Evolutionary conservation across 441 rosid genomes (phyloP).

Genomic region (Pelargonium australe): DNA sequence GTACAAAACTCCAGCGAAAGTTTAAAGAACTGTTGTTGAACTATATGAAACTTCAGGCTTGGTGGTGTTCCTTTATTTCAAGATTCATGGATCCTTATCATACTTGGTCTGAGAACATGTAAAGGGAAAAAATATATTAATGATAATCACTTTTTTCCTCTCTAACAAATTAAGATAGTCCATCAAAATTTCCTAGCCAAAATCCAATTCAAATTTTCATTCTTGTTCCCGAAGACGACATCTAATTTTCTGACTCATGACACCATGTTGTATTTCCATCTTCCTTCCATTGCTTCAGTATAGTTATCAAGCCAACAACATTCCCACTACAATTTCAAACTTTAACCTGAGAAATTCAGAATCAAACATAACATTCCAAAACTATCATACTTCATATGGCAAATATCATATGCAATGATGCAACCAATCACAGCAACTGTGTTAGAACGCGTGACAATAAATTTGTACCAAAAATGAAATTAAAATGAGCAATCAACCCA

Average conservation of each 20-base stretch:
- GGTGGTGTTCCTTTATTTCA: conserved; percentile 8
- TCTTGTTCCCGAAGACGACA: not conserved
- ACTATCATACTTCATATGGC: not conserved
- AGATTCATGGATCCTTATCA: not conserved
- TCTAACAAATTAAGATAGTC: not conserved
- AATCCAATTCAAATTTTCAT: not conserved
- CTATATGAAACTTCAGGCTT: not conserved
- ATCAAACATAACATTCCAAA: not conserved
- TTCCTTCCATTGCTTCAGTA: not conserved
- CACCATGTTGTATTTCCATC: conserved; percentile 1
- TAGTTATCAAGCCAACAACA: not conserved
- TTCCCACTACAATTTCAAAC: not conserved
- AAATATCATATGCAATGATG: not conserved
- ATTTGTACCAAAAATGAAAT: not conserved
- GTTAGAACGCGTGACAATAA: not conserved
- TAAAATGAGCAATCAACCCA: not conserved
- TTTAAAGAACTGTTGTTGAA: not conserved
- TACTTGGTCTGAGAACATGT: conserved; percentile 2
- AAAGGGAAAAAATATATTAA: not conserved
- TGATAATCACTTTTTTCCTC: not conserved
- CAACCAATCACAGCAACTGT: not conserved
- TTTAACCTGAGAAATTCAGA: conserved; percentile 1
- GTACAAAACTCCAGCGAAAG: not conserved
- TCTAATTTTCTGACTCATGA: not conserved
- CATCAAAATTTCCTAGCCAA: not conserved